Conservation (phyloP, 805 yeast species). For the Candida boleticola region DNA sequence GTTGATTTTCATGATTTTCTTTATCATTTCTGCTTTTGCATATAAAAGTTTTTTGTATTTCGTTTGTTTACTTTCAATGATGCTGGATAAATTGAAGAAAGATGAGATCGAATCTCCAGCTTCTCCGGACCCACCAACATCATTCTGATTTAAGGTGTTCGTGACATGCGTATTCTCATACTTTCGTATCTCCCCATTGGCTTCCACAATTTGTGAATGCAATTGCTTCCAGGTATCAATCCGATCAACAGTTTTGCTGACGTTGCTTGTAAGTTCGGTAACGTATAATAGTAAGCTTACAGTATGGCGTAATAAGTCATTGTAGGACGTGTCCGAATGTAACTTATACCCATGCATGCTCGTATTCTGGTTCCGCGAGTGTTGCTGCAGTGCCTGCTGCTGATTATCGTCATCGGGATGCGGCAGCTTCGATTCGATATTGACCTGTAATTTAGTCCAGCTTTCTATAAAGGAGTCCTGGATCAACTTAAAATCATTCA, state of each 20-base stretch:
- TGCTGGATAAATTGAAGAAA: slow-evolving; percentile 33
- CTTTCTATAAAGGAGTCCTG: slow-evolving; percentile 14
- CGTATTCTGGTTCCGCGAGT: too few relatives aligned
- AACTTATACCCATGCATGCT: background rate
- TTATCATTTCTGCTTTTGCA: slow-evolving; percentile 38
- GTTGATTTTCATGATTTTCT: slow-evolving; percentile 42
- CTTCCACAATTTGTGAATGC: slow-evolving; percentile 22
- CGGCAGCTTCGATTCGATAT: background rate
- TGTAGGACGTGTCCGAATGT: slow-evolving; percentile 8
- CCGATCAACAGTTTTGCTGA: slow-evolving; percentile 20
- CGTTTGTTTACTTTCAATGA: slow-evolving; percentile 53
- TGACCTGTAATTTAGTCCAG: slow-evolving; percentile 1
- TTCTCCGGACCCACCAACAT: slow-evolving; percentile 8
- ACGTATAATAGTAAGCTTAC: slow-evolving; percentile 24
- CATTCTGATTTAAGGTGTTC: background rate
- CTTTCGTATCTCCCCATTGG: slow-evolving; percentile 27
- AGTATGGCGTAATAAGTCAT: slow-evolving; percentile 14
- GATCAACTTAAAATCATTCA: slow-evolving; percentile 26
- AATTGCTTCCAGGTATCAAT: slow-evolving; percentile 30
- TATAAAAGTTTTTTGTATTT: slow-evolving; percentile 45
- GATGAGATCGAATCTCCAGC: slow-evolving; percentile 15
- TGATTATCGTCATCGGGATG: background rate
- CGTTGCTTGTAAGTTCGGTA: slow-evolving; percentile 21
- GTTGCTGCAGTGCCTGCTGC: too few relatives aligned
- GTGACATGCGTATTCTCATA: slow-evolving; percentile 18